Conservation (phyloP, 2,329 filamentous ascomycete genomes). For the Diaporthe vaccinii region DNA sequence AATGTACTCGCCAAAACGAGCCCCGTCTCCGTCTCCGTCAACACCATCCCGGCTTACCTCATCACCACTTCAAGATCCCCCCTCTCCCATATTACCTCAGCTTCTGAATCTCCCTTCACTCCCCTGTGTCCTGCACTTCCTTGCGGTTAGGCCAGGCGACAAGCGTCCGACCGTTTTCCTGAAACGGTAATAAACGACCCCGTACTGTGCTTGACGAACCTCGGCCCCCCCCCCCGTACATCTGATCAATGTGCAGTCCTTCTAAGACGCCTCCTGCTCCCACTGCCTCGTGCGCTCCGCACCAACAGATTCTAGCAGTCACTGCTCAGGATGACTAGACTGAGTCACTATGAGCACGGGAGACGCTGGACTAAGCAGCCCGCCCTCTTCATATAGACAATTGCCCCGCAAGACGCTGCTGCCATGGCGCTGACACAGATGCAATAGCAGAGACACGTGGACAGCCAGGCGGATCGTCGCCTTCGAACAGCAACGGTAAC, state of each 20-base stretch:
- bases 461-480: slow-evolving; percentile 34
- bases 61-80: slow-evolving; percentile 29
- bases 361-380: slow-evolving; percentile 3
- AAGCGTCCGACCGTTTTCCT: slow-evolving; percentile 34
- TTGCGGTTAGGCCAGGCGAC: slow-evolving; percentile 32
- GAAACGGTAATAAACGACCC: slow-evolving; percentile 33
- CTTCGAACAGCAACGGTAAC: slow-evolving; percentile 30
- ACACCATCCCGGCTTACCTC: slow-evolving; percentile 38
- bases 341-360: slow-evolving; percentile 23
- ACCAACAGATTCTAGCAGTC: neutral
- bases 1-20: slow-evolving; percentile 16
- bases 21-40: slow-evolving; percentile 1
- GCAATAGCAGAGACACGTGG: slow-evolving; percentile 37
- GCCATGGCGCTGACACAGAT: slow-evolving; percentile 32
- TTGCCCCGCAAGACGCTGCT: slow-evolving; percentile 7
- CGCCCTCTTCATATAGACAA: slow-evolving; percentile 4
- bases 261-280: slow-evolving; percentile 21
- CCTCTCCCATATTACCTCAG: slow-evolving; percentile 22
- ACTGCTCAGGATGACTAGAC: neutral
- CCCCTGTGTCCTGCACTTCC: slow-evolving; percentile 2
- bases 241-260: slow-evolving; percentile 10
- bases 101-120: neutral
- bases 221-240: neutral
- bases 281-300: neutral
- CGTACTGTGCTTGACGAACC: neutral